These are phyloP conservation scores for Scheffersomyces titani DNA, from an alignment of 1,139 yeast species.

Conservation along the genomic window DNA sequence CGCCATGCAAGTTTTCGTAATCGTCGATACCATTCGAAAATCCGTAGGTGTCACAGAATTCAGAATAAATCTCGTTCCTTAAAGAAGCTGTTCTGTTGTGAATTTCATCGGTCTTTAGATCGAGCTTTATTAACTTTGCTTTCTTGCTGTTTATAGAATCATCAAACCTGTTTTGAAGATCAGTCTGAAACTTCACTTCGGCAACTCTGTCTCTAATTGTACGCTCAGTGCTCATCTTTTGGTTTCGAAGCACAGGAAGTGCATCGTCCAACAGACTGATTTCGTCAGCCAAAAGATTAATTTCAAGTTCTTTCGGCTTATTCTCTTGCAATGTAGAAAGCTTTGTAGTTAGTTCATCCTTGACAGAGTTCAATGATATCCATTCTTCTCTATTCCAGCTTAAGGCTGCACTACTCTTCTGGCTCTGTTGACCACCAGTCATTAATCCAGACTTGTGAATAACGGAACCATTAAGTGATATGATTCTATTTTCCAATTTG, in stretches of 20 bases:
- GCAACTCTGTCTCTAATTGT: slow-evolving; percentile 51
- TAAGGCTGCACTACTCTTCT: slow-evolving; percentile 31
- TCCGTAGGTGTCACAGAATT: slow-evolving; percentile 56
- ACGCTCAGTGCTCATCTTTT: slow-evolving; percentile 52
- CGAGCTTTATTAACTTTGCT: slow-evolving; percentile 29
- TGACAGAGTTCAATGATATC: slow-evolving; percentile 54
- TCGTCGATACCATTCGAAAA: slow-evolving; percentile 57
- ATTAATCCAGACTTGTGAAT: slow-evolving; percentile 85
- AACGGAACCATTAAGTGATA: slow-evolving; percentile 81
- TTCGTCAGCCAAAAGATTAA: slow-evolving; percentile 58
- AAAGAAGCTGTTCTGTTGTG: slow-evolving; percentile 30
- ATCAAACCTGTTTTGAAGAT: slow-evolving; percentile 18
- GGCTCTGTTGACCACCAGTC: slow-evolving; percentile 77
- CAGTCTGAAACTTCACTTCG: slow-evolving; percentile 56
- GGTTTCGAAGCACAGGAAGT: slow-evolving; percentile 53
- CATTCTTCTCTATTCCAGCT: slow-evolving; percentile 81
- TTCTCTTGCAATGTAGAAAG: slow-evolving; percentile 50
- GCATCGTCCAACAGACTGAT: slow-evolving; percentile 56
- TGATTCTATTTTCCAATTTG: slow-evolving; percentile 64
- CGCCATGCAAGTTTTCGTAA: slow-evolving; percentile 70
- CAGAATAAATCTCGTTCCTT: slow-evolving; percentile 49
- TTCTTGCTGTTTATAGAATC: slow-evolving; percentile 17
- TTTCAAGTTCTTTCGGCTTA: slow-evolving; percentile 57
- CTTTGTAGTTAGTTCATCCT: slow-evolving; percentile 60
- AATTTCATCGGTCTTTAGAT: slow-evolving; percentile 25